Evolutionary conservation across 805 yeast species (phyloP), one percentile per base, ranked within the genome.

Genomic region (Candida oleophila): DNA sequence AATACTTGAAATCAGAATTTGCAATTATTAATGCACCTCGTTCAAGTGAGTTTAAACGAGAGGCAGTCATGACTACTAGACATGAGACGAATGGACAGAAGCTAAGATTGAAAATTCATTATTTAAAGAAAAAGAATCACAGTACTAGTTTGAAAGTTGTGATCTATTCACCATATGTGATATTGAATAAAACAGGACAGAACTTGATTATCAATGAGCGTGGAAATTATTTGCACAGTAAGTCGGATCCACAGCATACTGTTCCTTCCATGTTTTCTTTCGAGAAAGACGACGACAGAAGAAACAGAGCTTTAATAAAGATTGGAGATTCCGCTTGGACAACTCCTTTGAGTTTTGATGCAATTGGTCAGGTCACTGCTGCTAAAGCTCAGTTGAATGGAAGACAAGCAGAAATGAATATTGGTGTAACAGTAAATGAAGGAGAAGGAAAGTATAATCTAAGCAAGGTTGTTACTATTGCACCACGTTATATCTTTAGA

Each of bases 211-310:
- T 90, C 14, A 69, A 74, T 49, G 84, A 80, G 43, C 83, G 83
- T 30, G 73, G 76, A 22, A 87, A 85, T 58, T 67, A 76, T 14
- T 61, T 78, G 1, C 54, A 60, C 35, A 52, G 52, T 8, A 60
- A 53, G 16, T 60, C 60, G 5, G 51, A 59, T 11, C 32, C 40
- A n/a, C 34, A 22, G 16, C 21, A 16, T n/a, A 15, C 41, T n/a
- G 48, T 50, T 7, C 96, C 97, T 0, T 79, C 78, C 48, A 81
- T 94, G 87, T 91, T 94, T 69, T 92, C 99, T 0, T 92, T 89
- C 59, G 85, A 80, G 20, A 71, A 69, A 12, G 78, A 75, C 30
- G 68, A 66, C 9, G 84, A 80, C 42, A 77, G 82, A 22, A 77
- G 74, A 37, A 84, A 85, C 55, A 73, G 95, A 48, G 95, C 91